Conservation (phyloP, 768 basidiomycete genomes). For the Hygrocybe punicea region DNA sequence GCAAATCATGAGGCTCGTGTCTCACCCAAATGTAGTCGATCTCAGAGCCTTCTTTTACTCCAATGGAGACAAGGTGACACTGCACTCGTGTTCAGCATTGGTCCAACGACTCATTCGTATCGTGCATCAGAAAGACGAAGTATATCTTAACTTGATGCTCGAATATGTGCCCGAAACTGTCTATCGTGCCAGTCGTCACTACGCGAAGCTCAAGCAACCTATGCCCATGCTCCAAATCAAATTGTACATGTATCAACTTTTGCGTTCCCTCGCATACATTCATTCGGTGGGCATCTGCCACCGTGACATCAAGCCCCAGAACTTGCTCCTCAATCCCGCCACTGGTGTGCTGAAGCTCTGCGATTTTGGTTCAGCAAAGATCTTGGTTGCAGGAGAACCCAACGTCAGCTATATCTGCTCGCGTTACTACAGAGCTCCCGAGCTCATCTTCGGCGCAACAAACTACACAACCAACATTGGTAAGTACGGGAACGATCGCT, state of each 20-base stretch:
- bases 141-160: slow-evolving; percentile 97
- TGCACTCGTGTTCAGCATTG: slow-evolving; percentile 10
- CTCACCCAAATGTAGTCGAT: slow-evolving; percentile 97
- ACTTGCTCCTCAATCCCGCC: slow-evolving; percentile 92
- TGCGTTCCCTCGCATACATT: slow-evolving; percentile 98
- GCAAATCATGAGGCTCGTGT: slow-evolving; percentile 96
- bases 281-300: slow-evolving; percentile 99
- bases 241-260: slow-evolving; percentile 98
- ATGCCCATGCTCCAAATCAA: slow-evolving; percentile 99
- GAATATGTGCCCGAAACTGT: slow-evolving; percentile 99
- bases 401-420: slow-evolving; percentile 99
- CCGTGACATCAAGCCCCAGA: slow-evolving; percentile 99
- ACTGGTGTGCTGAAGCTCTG: slow-evolving; percentile 97
- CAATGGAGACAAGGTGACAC: slow-evolving; percentile 91
- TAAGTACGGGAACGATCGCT: slow-evolving; percentile 39
- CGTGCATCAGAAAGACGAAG: slow-evolving; percentile 87
- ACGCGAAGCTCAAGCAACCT: slow-evolving; percentile 98
- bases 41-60: slow-evolving; percentile 98
- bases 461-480: slow-evolving; percentile 99
- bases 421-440: slow-evolving; percentile 97
- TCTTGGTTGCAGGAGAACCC: slow-evolving; percentile 94
- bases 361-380: slow-evolving; percentile 99
- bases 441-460: slow-evolving; percentile 98
- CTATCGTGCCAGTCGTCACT: slow-evolving; percentile 97
- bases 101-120: not conserved